Evolutionary conservation across 2,329 filamentous ascomycete genomes (phyloP).

Genomic region (Neocucurbitaria cava): DNA sequence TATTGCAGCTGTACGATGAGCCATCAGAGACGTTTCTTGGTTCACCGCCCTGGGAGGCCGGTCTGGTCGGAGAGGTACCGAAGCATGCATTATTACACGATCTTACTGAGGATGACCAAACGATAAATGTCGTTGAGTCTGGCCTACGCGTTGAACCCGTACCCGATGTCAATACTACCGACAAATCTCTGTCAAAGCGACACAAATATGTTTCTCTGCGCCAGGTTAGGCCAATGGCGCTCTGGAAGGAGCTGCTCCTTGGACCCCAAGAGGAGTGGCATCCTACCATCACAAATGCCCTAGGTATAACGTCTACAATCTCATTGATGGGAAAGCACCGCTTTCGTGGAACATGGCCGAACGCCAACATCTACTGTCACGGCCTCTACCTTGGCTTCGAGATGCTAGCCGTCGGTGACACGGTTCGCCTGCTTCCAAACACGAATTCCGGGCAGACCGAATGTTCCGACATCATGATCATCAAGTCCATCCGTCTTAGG

Average conservation of each 20-base stretch:
- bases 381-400: constrained; percentile 66
- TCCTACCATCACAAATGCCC: constrained; percentile 61
- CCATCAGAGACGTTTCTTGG: constrained; percentile 39
- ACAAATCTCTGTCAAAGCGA: constrained; percentile 61
- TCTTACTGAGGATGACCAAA: constrained; percentile 50
- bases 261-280: constrained; percentile 55
- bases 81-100: constrained; percentile 55
- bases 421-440: constrained; percentile 56
- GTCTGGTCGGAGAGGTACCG: constrained; percentile 61
- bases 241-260: constrained; percentile 60
- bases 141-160: constrained; percentile 66
- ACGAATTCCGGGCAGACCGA: constrained; percentile 10
- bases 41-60: constrained; percentile 62
- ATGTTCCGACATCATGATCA: constrained; percentile 61
- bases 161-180: constrained; percentile 56
- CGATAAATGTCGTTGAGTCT: constrained; percentile 55
- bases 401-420: constrained; percentile 61
- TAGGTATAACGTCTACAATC: constrained; percentile 61
- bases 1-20: constrained; percentile 34
- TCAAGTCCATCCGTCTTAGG: constrained; percentile 61
- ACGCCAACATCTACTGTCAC: constrained; percentile 59
- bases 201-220: constrained; percentile 63
- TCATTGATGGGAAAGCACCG: constrained; percentile 60
- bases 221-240: constrained; percentile 61
- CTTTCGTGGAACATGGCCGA: constrained; percentile 63